Evolutionary conservation across 2,329 filamentous ascomycete species (phyloP), one percentile per base, ranked within the genome.

Genomic region (Colletotrichum spinosum): DNA sequence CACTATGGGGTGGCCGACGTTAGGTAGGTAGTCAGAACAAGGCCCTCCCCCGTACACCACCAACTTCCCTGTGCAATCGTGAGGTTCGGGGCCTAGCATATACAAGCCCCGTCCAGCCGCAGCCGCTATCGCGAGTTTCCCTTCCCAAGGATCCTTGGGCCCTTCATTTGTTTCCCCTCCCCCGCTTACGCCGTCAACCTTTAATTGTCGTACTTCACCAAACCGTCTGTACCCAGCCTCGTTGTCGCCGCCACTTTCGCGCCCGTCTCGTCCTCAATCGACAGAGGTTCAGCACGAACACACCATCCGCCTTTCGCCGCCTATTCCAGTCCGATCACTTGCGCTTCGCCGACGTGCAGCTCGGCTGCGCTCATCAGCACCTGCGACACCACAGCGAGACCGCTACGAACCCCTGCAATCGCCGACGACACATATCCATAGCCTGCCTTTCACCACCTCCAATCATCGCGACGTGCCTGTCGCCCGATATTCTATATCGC

Each of bases 101-200:
- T 25, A 25, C 25, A 25, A 25, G 25, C 25, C 25, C 25, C 25
- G 25, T 25, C 25, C 25, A 25, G 25, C 25, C 25, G 25, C 25
- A 25, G 25, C 25, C 25, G 25, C 25, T 25, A 2, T 25, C 25
- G 25, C 25, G 1, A 25, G 25, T 41, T 17, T 58, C 51, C 49
- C 35, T 12, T 46, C 46, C 15, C 25, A 50, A 53, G 41, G 52
- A 63, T 49, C 63, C 46, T 25, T 25, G 39, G 35, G 67, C 42
- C 49, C 62, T 45, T 55, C 41, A 60, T 60, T 59, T 60, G 50
- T 55, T 64, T 42, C 57, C 65, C 48, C 50, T 65, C 68, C 64
- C 54, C 54, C 55, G 58, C 57, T 49, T 64, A 25, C 25, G 25
- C 4, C 25, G 25, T 25, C 25, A 25, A 25, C 25, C 25, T 51